Evolutionary conservation across 2,329 filamentous ascomycete species (phyloP), one percentile per base, ranked within the genome.

Genomic region (Leptodontidium sp.): DNA sequence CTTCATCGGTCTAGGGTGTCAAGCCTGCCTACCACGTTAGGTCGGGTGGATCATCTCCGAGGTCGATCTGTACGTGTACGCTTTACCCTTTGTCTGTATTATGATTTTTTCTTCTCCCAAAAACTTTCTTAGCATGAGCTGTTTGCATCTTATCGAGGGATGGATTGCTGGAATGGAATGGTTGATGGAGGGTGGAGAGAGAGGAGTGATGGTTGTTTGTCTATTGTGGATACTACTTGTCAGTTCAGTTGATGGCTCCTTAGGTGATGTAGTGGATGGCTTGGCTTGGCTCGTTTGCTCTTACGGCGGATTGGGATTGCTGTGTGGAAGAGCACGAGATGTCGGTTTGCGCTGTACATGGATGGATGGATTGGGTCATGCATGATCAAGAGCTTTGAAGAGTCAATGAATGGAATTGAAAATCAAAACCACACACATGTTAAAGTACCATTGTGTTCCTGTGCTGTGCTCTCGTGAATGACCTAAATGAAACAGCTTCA

Each of bases 71-170:
- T 59, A 59, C 21, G 35, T 59, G 57, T 59, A 59, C 57, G 57
- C 57, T 59, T 45, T 43, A 43, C 57, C 26, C 57, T 59, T 21
- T 40, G 38, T 43, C 21, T 59, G 57, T 59, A 59, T 45, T 43
- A 59, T 59, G 57, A 43, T 26, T 50, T 50, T 21, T n/a, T 24
- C 9, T n/a, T 24, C n/a, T 12, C 17, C 7, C 8, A 17, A 50
- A 50, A 50, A 50, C 3, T 21, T 21, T 24, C 29, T 55, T 35
- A n/a, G 26, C 52, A 32, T 32, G 29, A 32, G 29, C 29, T 32
- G 6, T 5, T 55, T 55, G 52, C 52, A 55, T 55, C 29, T 32
- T 29, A 53, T 32, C 5, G 50, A 14, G 50, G 11, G 26, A 26
- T 29, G 24, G 11, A 53, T 53, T 1, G 50, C 21, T 21, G 21